Evolutionary conservation across 371 early-diverging fungal genomes (phyloP), one percentile per base, ranked within the genome.

Genomic region (Actinomucor elegans): DNA sequence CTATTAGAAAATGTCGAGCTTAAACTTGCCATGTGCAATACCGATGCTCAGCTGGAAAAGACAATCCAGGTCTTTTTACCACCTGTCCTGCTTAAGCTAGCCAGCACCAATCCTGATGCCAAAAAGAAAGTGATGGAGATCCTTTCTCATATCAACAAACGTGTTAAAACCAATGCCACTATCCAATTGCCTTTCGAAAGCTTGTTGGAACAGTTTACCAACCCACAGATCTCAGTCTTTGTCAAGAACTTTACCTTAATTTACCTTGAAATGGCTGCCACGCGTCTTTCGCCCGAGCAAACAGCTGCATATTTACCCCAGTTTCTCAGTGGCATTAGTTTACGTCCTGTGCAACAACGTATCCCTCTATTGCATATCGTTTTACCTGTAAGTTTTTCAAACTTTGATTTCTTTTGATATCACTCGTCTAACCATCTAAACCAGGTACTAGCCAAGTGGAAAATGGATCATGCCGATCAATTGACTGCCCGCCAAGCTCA

Each of bases 1-100:
- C 57, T 75, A 18, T 62, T 75, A 55, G 94, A 94, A 49, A 89
- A 81, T 37, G 93, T 94, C 35, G 93, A 92, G 71, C 65, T 95
- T 26, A 81, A 88, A 31, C 81, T 95, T 44, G 95, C 94, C n/a
- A 63, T 95, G 58, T 86, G 92, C 18, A 83, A 80, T 48, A 85
- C 86, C 0, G 86, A 89, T 59, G 79, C 80, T 4, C 85, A 90
- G 50, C 68, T 95, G 52, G 88, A 91, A 65, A 82, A 80, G 40
- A 80, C 78, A 14, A 69, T 94, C 27, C 66, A 58, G 26, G 69
- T 76, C 27, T 87, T 93, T 53, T 77, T 95, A 20, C 75, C 85
- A 2, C 93, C 94, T 4, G 78, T 93, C 0, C 70, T 95, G 9
- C 61, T 86, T 42, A 94, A 93, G 50, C 73, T 93, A 7, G 75